These are phyloP conservation scores for Earliella scabrosa DNA, from an alignment of 1,284 basidiomycete species.

Conservation along the genomic window DNA sequence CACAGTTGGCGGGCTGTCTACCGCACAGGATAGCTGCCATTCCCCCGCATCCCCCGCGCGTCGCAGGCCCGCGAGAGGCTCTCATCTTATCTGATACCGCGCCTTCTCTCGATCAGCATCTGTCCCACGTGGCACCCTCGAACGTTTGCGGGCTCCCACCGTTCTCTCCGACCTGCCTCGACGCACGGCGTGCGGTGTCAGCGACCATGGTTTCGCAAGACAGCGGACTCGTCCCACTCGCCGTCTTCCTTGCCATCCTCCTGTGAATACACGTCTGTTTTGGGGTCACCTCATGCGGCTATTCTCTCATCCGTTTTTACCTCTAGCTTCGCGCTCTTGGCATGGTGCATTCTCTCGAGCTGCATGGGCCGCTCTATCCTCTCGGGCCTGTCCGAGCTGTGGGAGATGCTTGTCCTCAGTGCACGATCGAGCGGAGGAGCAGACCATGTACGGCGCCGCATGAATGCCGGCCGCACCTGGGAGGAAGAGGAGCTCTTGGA, in stretches of 20 bases:
- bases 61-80: conserved; percentile 8
- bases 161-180: not conserved
- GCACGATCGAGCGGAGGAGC: conserved; percentile 34
- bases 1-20: not conserved
- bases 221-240: conserved; percentile 27
- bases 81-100: conserved; percentile 26
- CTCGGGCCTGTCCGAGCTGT: conserved; percentile 46
- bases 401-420: conserved; percentile 41
- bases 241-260: conserved; percentile 45
- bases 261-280: conserved; percentile 41
- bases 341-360: conserved; percentile 69
- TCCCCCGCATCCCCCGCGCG: no score
- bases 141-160: not conserved
- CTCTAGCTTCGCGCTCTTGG: conserved; percentile 51
- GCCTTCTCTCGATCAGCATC: not conserved
- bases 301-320: conserved; percentile 13
- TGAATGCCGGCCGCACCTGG: conserved; percentile 29
- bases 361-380: conserved; percentile 60
- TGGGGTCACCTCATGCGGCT: not conserved
- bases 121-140: conserved; percentile 16
- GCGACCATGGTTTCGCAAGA: conserved; percentile 23
- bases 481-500: conserved; percentile 59
- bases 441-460: conserved; percentile 36
- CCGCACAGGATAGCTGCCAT: no score
- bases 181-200: conserved; percentile 3